Conservation (phyloP, 106 monocot species). For the Dendrobium officinale region DNA sequence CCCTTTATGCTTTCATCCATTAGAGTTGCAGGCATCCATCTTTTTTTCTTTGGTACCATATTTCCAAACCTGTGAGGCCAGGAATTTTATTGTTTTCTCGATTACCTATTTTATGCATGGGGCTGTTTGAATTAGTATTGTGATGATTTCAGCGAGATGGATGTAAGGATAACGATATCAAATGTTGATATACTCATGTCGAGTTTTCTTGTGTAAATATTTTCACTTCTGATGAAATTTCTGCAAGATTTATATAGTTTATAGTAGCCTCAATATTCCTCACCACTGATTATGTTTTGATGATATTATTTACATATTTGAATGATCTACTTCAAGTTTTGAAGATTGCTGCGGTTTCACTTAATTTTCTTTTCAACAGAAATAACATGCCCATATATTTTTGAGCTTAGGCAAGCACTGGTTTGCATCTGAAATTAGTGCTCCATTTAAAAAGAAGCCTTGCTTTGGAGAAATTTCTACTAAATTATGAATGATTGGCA, state of each 20-base stretch:
- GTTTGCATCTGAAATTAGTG: no score
- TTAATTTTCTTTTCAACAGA: no score
- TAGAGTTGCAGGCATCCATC: background rate
- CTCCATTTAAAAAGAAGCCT: background rate
- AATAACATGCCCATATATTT: no score
- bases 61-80: background rate
- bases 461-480: background rate
- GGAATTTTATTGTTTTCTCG: background rate
- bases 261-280: background rate
- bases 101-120: background rate
- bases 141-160: background rate
- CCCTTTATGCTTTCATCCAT: constrained; percentile 1
- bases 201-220: background rate
- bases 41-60: background rate
- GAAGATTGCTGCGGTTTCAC: no score
- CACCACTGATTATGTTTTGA: background rate
- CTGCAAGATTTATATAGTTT: background rate
- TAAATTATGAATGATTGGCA: background rate
- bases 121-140: background rate
- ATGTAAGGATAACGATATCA: background rate
- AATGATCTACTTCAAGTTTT: no score
- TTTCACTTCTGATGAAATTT: background rate
- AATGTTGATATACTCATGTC: background rate
- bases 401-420: no score
- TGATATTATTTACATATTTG: background rate